A percentile compares a stretch with the other conserved stretches of the same genome.
These are phyloP conservation scores for Saitozyma podzolica DNA, from an alignment of 768 basidiomycete species.

Conservation along the genomic window DNA sequence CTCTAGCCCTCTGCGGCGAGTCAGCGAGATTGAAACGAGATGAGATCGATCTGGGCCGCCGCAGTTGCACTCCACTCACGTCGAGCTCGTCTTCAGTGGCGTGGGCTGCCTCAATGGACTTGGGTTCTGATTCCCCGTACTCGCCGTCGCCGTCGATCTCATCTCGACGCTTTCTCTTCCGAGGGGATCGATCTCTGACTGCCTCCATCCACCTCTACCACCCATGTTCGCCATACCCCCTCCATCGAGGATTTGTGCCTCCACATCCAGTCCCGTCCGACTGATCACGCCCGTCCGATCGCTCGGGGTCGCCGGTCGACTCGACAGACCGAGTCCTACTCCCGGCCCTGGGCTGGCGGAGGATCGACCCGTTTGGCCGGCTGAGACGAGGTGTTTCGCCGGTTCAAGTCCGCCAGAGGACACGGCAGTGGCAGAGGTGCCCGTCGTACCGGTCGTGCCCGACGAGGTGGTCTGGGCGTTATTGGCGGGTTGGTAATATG, in stretches of 20 bases:
- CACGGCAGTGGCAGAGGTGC: conserved; percentile 32
- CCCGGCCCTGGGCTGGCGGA: no score
- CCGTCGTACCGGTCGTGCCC: conserved; percentile 12
- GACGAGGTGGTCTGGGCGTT: conserved; percentile 26
- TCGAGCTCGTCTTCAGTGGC: conserved; percentile 21
- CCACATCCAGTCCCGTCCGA: conserved; percentile 49
- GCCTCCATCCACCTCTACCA: conserved; percentile 31
- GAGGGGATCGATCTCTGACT: conserved; percentile 6
- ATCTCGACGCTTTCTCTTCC: no score
- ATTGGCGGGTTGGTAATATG: conserved; percentile 75
- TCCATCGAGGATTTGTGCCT: conserved; percentile 51
- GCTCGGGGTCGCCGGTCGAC: conserved; percentile 42
- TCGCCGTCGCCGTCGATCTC: not conserved
- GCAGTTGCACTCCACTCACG: no score
- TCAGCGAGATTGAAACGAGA: no score
- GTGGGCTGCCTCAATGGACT: conserved; percentile 18
- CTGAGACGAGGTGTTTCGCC: no score
- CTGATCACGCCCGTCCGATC: conserved; percentile 44
- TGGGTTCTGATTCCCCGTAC: not conserved
- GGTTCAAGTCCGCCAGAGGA: conserved; percentile 4
- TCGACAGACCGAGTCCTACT: conserved; percentile 2
- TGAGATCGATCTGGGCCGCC: no score
- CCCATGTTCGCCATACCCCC: conserved; percentile 49
- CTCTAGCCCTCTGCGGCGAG: no score
- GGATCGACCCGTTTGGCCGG: no score